These are phyloP conservation scores for Aspergillus fumigatiaffinis DNA, from an alignment of 2,329 filamentous ascomycete species.

Conservation along the genomic window DNA sequence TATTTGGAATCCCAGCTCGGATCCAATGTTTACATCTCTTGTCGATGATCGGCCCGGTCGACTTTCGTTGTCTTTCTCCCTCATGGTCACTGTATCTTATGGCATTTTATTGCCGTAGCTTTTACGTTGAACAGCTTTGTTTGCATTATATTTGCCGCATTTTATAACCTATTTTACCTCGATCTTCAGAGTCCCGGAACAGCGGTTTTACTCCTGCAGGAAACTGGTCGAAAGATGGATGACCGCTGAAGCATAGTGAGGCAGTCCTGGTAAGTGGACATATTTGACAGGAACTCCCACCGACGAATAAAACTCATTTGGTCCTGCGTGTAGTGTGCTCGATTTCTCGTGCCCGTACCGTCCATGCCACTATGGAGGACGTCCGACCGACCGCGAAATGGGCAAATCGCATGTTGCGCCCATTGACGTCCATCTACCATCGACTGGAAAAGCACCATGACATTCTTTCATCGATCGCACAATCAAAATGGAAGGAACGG, in stretches of 20 bases:
- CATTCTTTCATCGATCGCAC: constrained; percentile 25
- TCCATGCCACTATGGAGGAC: constrained; percentile 29
- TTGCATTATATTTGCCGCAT: constrained; percentile 3
- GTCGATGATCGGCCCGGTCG: not conserved
- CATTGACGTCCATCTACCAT: constrained; percentile 37
- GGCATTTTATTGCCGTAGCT: not conserved
- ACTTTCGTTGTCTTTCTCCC: not conserved
- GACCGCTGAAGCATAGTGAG: not conserved
- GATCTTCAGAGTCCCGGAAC: not conserved
- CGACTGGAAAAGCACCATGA: constrained; percentile 41
- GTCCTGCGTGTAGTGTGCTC: not conserved
- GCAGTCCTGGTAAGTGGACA: not conserved
- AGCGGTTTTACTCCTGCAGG: not conserved
- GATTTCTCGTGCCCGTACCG: not conserved
- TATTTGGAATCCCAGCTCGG: constrained; percentile 14
- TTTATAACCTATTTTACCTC: not conserved
- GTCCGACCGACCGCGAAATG: constrained; percentile 39
- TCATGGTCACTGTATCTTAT: constrained; percentile 1
- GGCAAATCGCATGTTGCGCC: constrained; percentile 43
- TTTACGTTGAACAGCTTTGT: not conserved
- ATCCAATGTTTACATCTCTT: constrained; percentile 26
- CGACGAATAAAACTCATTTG: not conserved
- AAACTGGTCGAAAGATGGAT: not conserved
- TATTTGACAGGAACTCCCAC: not conserved
- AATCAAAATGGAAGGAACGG: constrained; percentile 17